Base-by-base conservation (phyloP, 768 basidiomycete species). In the Scleroderma citrinum region DNA sequence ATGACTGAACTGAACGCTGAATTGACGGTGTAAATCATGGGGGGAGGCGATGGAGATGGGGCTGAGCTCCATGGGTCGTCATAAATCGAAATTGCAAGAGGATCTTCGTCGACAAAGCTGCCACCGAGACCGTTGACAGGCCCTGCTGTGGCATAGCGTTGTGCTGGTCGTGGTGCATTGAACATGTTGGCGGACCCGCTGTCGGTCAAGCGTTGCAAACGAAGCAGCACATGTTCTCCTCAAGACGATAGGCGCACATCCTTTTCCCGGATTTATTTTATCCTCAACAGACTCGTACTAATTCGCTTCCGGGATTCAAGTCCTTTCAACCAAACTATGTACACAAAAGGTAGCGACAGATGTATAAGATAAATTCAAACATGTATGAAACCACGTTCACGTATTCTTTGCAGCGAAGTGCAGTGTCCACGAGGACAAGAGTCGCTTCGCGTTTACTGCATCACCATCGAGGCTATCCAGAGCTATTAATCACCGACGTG, bases 371-470 rank as follows among this genome's bases (percentile, higher is more conserved):
- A 47, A 45, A 11, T 39, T 44, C 30, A 10, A 13, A 12, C n/a
- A 12, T 50, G 39, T 45, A 40, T 65, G 52, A 68, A 52, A 50
- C 44, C 45, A 54, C 57, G 46, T 77, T 76, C 43, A 65, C 60
- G 74, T 74, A 62, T 71, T 72, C 71, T 88, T 90, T 23, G 81
- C 86, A 29, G 87, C 87, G 60, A 92, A 92, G 72, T 97, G 93
- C 63, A 98, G 74, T 30, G 92, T 95, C 95, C 95, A 98, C 49
- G 84, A 87, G 23, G 83, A 81, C 48, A 97, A 70, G 32, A 98
- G 66, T 51, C 92, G 80, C 66, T 89, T 81, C 59, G 80, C 74
- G 65, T 92, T 92, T 56, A 99, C 92, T 60, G 82, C 71, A 24
- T 90, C 84, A 17, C 92, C 90, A 35, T 84, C 82, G 69, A 98